These are phyloP conservation scores for Gaertneriomyces semiglobifer DNA, from an alignment of 192 early-diverging fungal genomes.

Conservation along the genomic window DNA sequence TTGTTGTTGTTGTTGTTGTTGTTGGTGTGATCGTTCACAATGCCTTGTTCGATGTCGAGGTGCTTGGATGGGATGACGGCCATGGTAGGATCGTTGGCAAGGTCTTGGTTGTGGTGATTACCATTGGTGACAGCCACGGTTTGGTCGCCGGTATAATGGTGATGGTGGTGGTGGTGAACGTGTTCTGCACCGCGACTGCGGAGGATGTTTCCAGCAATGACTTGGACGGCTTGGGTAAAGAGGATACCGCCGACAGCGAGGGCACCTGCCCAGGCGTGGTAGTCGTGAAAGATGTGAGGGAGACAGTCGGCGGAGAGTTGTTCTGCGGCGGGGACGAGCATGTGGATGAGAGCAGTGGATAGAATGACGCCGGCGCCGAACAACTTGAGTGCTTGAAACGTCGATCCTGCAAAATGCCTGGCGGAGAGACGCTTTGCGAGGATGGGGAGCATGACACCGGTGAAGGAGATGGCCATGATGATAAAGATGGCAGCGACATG, in stretches of 20 bases:
- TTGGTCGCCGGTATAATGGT: conserved; percentile 1
- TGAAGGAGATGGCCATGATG: conserved; percentile 32
- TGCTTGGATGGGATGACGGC: too few species aligned
- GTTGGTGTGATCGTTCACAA: too few species aligned
- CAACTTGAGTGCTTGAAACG: conserved; percentile 41
- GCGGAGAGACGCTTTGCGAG: not conserved
- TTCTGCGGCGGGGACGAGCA: conserved; percentile 33
- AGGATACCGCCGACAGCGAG: conserved; percentile 30
- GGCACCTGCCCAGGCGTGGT: conserved; percentile 24
- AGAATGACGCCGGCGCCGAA: conserved; percentile 52
- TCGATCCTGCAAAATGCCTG: not conserved
- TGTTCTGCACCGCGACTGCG: not conserved
- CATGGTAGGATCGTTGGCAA: too few species aligned
- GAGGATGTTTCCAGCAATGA: conserved; percentile 8
- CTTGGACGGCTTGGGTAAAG: conserved; percentile 31
- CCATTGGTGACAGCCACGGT: too few species aligned
- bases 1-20: too few species aligned
- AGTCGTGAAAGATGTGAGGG: conserved; percentile 25
- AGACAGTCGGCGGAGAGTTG: conserved; percentile 35
- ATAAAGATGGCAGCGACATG: conserved; percentile 34
- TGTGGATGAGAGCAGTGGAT: conserved; percentile 46
- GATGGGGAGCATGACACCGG: conserved; percentile 26
- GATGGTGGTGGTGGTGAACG: conserved; percentile 18
- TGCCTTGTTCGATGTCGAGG: too few species aligned
- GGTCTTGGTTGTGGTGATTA: too few species aligned